Evolutionary conservation across 495 filamentous ascomycete genomes (phyloP).

Genomic region (Hyaloscypha hepaticicola): DNA sequence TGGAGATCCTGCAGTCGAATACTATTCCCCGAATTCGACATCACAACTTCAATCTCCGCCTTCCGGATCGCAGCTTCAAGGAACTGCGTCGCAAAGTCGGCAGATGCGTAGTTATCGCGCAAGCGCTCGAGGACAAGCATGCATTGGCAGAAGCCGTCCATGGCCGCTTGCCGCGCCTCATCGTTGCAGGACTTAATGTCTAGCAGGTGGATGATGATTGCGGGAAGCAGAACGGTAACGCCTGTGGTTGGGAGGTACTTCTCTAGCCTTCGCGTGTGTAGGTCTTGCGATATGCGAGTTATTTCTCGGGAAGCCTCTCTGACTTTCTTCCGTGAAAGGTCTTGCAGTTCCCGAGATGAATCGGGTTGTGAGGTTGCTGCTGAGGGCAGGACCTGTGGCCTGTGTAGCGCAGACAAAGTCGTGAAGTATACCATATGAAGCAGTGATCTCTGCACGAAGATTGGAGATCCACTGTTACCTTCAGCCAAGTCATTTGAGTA

Average conservation of each 20-base stretch:
- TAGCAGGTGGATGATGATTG: constrained; percentile 86
- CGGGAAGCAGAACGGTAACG: constrained; percentile 84
- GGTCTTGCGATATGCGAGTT: constrained; percentile 70
- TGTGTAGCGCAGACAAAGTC: constrained; percentile 81
- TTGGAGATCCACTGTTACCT: constrained; percentile 35
- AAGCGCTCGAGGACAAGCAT: constrained; percentile 81
- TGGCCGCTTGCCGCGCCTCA: constrained; percentile 62
- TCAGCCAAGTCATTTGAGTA: constrained; percentile 49
- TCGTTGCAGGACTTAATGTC: constrained; percentile 80
- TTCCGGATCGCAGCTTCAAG: constrained; percentile 81
- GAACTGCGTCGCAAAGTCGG: constrained; percentile 83
- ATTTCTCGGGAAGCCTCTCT: constrained; percentile 77
- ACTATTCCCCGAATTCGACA: constrained; percentile 3
- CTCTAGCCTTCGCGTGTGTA: constrained; percentile 67
- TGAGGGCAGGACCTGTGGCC: constrained; percentile 80
- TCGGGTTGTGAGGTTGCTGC: constrained; percentile 57
- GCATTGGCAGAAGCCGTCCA: constrained; percentile 79
- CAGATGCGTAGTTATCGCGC: constrained; percentile 80
- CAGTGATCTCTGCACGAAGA: constrained; percentile 74
- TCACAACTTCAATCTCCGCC: constrained; percentile 58
- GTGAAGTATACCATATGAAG: constrained; percentile 89
- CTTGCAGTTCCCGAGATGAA: constrained; percentile 59
- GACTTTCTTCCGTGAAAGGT: constrained; percentile 76
- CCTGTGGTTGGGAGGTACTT: constrained; percentile 82
- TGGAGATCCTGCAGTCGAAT: constrained; percentile 7